Evolutionary conservation across 352 stramenopile species (phyloP).

Genomic region (Pythium monospermum): DNA sequence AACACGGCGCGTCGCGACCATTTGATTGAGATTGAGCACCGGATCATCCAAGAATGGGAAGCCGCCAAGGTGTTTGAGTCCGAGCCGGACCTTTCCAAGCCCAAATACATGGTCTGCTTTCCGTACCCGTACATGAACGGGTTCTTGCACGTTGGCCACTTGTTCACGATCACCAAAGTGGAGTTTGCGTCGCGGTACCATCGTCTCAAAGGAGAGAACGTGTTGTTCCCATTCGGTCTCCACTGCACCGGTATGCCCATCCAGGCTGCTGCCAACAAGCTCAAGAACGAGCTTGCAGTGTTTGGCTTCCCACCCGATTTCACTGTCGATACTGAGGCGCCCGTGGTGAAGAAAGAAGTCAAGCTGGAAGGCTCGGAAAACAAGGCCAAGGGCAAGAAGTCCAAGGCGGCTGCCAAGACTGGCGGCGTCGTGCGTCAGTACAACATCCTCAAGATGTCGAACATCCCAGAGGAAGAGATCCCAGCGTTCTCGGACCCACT

Average conservation of each 20-base stretch:
- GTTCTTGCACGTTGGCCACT: constrained; percentile 96
- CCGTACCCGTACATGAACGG: constrained; percentile 99
- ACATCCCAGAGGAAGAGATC: constrained; percentile 93
- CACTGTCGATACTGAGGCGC: constrained; percentile 48
- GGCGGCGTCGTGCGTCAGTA: constrained; percentile 96
- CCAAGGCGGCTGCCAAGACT: constrained; percentile 97
- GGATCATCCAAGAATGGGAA: constrained; percentile 88
- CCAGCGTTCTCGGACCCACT: constrained; percentile 95
- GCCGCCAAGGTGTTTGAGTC: constrained; percentile 89
- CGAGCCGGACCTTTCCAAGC: constrained; percentile 64
- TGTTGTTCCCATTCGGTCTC: constrained; percentile 98
- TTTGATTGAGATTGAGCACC: constrained; percentile 89
- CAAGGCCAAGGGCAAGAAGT: constrained; percentile 95
- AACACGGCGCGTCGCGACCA: constrained; percentile 88
- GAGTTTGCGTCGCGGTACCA: constrained; percentile 93
- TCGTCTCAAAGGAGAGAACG: constrained; percentile 97
- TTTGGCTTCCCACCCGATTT: constrained; percentile 95
- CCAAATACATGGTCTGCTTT: constrained; percentile 99
- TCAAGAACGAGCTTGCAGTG: constrained; percentile 95
- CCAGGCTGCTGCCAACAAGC: constrained; percentile 98
- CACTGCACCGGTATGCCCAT: constrained; percentile 99
- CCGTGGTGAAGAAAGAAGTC: constrained; percentile 46
- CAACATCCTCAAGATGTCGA: constrained; percentile 96
- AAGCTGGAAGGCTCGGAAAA: constrained; percentile 76
- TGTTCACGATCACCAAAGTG: constrained; percentile 99